phyloP scores from a whole-genome alignment of 306 rosid genomes.

The Vicia villosa region DNA sequence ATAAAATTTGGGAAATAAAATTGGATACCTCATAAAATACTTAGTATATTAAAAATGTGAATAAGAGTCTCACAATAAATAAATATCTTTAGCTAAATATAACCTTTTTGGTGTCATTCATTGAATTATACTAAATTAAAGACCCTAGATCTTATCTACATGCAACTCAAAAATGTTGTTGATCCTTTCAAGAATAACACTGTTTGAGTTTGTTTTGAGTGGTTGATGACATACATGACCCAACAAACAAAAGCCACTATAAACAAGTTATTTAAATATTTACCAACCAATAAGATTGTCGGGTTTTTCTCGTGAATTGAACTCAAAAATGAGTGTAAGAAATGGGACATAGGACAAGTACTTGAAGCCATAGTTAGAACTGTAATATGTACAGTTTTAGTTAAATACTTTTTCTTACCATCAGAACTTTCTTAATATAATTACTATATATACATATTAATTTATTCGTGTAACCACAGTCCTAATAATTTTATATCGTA shows the following conservation, averaged over 20 bases:
- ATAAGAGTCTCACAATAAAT: too few species aligned
- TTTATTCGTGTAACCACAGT: too few species aligned
- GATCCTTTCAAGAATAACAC: slow-evolving; percentile 15
- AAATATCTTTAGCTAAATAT: too few species aligned
- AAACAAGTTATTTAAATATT: slow-evolving; percentile 10
- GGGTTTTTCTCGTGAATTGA: slow-evolving; percentile 26
- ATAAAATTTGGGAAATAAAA: too few species aligned
- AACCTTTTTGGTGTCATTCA: too few species aligned
- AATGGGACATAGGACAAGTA: slow-evolving; percentile 17
- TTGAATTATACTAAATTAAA: background rate
- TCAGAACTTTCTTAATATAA: background rate
- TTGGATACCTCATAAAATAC: too few species aligned
- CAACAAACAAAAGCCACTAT: background rate
- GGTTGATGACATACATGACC: slow-evolving; percentile 7
- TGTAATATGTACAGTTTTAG: background rate
- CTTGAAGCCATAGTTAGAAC: background rate
- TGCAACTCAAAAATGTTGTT: background rate
- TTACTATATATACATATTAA: too few species aligned
- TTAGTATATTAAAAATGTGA: too few species aligned
- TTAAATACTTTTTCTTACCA: background rate
- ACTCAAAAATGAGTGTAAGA: slow-evolving; percentile 4
- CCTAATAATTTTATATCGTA: too few species aligned
- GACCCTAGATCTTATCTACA: background rate
- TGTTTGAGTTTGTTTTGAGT: too few species aligned
- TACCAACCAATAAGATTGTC: slow-evolving; percentile 6